Evolutionary conservation across 2,329 filamentous ascomycete genomes (phyloP).

Genomic region (Trichoderma brevicompactum): DNA sequence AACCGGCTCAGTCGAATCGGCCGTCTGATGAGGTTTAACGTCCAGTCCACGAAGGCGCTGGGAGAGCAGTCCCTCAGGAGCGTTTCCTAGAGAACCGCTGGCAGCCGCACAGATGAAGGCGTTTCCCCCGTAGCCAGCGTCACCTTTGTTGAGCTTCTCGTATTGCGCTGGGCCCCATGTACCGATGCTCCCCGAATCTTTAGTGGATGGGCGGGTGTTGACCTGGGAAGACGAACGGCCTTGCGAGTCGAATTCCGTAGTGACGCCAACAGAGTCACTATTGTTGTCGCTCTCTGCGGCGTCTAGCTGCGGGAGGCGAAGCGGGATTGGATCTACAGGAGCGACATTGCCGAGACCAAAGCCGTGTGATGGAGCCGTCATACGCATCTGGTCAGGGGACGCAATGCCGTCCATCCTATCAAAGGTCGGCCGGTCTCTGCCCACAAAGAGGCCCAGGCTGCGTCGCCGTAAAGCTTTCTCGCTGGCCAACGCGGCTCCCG

Average conservation of each 20-base stretch:
- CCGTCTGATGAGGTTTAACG: constrained; percentile 41
- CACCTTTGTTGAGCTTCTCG: constrained; percentile 70
- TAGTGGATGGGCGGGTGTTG: constrained; percentile 43
- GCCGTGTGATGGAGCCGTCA: constrained; percentile 24
- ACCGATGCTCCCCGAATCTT: constrained; percentile 41
- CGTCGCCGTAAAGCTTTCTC: constrained; percentile 64
- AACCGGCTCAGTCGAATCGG: constrained; percentile 1
- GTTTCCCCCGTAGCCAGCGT: constrained; percentile 65
- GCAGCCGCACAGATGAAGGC: constrained; percentile 47
- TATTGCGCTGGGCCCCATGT: constrained; percentile 51
- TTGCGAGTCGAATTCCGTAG: constrained; percentile 35
- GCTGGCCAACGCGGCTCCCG: constrained; percentile 56
- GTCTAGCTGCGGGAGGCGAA: constrained; percentile 46
- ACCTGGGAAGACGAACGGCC: constrained; percentile 38
- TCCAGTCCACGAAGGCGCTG: constrained; percentile 68
- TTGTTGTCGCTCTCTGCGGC: constrained; percentile 41
- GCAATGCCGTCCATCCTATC: constrained; percentile 38
- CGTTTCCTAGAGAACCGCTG: constrained; percentile 39
- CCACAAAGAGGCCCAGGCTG: constrained; percentile 56
- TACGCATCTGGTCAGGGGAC: constrained; percentile 9
- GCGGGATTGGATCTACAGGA: constrained; percentile 58
- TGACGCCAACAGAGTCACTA: constrained; percentile 38
- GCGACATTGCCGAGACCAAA: constrained; percentile 40
- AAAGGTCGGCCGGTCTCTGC: constrained; percentile 40
- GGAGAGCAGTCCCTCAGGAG: constrained; percentile 70